Conservation (phyloP, 2,329 filamentous ascomycete species). For the Scedosporium minutisporum region DNA sequence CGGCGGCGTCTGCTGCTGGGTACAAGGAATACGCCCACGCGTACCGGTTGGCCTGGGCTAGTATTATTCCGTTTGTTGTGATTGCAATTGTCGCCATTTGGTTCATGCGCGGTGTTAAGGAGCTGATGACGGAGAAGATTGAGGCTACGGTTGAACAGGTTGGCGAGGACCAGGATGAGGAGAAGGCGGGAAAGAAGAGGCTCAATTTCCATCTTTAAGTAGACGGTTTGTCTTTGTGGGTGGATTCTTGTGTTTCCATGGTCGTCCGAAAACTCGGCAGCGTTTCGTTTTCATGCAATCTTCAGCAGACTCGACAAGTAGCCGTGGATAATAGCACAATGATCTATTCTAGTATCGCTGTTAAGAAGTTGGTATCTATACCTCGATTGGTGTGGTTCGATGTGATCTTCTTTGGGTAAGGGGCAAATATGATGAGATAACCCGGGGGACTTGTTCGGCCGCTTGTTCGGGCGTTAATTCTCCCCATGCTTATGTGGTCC, state of each 20-base stretch:
- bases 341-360: no score
- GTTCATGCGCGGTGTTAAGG: slow-evolving; percentile 35
- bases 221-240: background rate
- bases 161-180: background rate
- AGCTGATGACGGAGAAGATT: slow-evolving; percentile 44
- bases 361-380: no score
- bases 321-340: no score
- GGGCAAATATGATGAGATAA: no score
- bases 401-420: no score
- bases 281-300: no score
- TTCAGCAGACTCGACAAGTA: no score
- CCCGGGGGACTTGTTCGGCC: no score
- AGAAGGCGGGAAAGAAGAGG: slow-evolving; percentile 3
- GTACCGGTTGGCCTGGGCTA: slow-evolving; percentile 39
- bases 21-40: slow-evolving; percentile 30
- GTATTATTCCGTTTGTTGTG: slow-evolving; percentile 41
- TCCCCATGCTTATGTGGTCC: no score
- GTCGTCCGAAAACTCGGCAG: no score
- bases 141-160: slow-evolving; percentile 39
- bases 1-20: slow-evolving; percentile 15
- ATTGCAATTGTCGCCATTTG: slow-evolving; percentile 33
- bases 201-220: slow-evolving; percentile 2
- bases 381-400: no score
- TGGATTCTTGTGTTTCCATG: background rate
- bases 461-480: no score